phyloP scores from a whole-genome alignment of 139 green algal genomes.

The Chlorella sorokiniana region DNA sequence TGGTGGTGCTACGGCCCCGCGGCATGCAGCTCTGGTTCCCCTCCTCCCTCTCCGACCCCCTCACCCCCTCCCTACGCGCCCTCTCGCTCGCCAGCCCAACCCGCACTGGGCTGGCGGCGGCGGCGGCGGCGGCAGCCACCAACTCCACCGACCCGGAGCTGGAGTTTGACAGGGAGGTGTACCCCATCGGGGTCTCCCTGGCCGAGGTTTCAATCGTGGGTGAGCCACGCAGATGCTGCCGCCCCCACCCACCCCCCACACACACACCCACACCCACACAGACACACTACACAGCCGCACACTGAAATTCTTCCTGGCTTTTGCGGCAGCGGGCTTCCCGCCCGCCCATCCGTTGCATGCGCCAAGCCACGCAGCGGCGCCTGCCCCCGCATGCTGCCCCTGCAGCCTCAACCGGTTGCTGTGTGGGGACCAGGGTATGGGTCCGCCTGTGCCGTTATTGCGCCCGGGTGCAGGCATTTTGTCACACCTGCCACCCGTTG shows the following conservation, averaged over 20 bases:
- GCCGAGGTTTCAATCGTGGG: slow-evolving; percentile 88
- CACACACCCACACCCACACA: no score
- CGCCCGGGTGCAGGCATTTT: no score
- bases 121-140: slow-evolving; percentile 32
- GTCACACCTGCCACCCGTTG: no score
- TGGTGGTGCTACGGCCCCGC: slow-evolving; percentile 94
- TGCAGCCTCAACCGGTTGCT: no score
- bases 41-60: slow-evolving; percentile 45
- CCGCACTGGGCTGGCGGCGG: slow-evolving; percentile 8
- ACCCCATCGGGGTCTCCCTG: slow-evolving; percentile 89
- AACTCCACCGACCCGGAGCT: slow-evolving; percentile 86
- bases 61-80: slow-evolving; percentile 7
- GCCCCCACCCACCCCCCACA: background rate
- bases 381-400: no score
- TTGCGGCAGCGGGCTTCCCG: no score
- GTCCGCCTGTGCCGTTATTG: no score
- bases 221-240: background rate
- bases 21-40: slow-evolving; percentile 96
- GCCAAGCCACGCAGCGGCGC: no score
- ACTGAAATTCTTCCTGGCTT: no score
- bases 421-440: no score
- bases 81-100: slow-evolving; percentile 16
- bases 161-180: slow-evolving; percentile 95
- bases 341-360: no score
- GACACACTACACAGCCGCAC: no score